These are phyloP conservation scores for Flaveria trinervia DNA, from an alignment of 129 eudicot species.

Conservation along the genomic window DNA sequence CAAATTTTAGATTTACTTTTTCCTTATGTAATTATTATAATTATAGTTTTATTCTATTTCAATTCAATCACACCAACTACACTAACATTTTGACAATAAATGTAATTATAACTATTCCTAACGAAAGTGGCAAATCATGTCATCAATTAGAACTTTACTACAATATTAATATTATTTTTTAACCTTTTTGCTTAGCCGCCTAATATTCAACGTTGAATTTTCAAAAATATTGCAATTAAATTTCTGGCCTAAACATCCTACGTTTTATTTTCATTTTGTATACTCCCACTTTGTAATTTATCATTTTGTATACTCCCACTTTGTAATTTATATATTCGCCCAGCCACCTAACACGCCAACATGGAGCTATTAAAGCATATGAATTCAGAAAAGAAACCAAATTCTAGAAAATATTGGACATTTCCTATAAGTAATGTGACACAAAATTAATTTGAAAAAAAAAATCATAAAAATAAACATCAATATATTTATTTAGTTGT, in stretches of 20 bases:
- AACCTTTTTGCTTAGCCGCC: conserved; percentile 5
- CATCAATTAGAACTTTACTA: not conserved
- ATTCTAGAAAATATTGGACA: too few relatives aligned
- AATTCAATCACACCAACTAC: not conserved
- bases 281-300: not conserved
- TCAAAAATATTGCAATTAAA: not conserved
- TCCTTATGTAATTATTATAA: not conserved
- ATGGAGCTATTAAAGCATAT: too few relatives aligned
- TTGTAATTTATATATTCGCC: not conserved
- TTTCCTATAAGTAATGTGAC: too few relatives aligned
- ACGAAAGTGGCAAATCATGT: not conserved
- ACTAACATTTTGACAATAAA: not conserved
- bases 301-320: not conserved
- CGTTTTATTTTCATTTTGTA: not conserved
- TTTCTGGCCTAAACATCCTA: not conserved
- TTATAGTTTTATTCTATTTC: not conserved
- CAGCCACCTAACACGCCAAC: not conserved
- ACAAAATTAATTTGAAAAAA: too few relatives aligned
- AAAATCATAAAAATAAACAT: too few relatives aligned
- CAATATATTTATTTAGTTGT: too few relatives aligned
- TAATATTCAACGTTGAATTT: not conserved
- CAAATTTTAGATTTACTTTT: not conserved
- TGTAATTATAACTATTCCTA: not conserved
- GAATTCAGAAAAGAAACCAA: too few relatives aligned
- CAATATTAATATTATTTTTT: not conserved